phyloP scores from a whole-genome alignment of 2,329 filamentous ascomycete species.

The Stagonosporopsis rhizophila region DNA sequence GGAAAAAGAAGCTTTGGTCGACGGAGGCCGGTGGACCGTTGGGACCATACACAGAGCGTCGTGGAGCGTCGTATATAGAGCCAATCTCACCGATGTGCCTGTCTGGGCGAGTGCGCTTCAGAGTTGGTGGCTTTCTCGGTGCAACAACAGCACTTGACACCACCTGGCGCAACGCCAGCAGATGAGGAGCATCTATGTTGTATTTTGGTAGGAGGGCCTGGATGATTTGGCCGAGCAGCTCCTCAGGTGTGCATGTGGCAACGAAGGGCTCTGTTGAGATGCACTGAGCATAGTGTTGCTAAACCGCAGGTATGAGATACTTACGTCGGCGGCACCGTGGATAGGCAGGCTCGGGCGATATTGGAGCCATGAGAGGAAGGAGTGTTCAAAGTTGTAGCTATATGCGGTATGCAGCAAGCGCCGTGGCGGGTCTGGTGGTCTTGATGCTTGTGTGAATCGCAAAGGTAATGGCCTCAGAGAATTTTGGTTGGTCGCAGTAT shows the following conservation, averaged over 20 bases:
- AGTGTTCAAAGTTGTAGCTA: not conserved
- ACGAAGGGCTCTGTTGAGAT: slow-evolving; percentile 2
- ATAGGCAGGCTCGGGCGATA: not conserved
- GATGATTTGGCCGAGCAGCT: slow-evolving; percentile 5
- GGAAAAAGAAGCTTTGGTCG: slow-evolving; percentile 10
- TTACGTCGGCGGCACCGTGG: slow-evolving; percentile 7
- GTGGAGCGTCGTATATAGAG: not conserved
- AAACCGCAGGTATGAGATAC: not conserved
- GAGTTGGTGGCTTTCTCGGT: slow-evolving; percentile 1
- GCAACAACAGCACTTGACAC: not conserved
- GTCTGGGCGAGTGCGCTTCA: slow-evolving; percentile 14
- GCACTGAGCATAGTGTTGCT: not conserved
- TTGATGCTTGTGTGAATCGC: not conserved
- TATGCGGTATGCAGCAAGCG: not conserved
- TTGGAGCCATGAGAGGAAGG: not conserved
- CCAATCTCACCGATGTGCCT: slow-evolving; percentile 9
- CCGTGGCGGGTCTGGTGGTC: not conserved
- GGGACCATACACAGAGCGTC: not conserved
- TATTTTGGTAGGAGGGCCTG: not conserved
- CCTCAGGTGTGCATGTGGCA: slow-evolving; percentile 9
- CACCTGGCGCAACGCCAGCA: slow-evolving; percentile 1
- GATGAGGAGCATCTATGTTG: slow-evolving; percentile 3
- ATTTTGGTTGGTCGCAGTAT: not conserved
- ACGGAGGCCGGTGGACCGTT: slow-evolving; percentile 11
- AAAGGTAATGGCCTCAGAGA: not conserved